Conservation (phyloP, 2,329 filamentous ascomycete genomes). For the Fusarium agapanthi region DNA sequence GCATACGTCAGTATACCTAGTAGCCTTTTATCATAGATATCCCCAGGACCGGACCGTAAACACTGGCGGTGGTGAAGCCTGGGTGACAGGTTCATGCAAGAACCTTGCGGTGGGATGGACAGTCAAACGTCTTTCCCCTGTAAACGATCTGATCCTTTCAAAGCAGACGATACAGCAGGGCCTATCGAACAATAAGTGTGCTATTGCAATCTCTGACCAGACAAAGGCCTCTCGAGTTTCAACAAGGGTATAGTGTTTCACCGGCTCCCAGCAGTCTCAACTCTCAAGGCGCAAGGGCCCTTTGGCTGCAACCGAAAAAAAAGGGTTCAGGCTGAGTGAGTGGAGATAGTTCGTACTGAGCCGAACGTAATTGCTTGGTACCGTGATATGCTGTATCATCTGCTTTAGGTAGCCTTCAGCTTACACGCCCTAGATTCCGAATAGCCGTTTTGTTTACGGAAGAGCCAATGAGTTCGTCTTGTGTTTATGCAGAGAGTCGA, state of each 20-base stretch:
- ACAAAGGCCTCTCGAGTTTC: constrained; percentile 1
- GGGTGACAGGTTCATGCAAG: background rate
- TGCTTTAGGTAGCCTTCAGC: background rate
- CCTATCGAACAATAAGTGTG: background rate
- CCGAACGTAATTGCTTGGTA: background rate
- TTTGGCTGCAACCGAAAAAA: background rate
- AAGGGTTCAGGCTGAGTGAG: background rate
- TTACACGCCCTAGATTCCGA: background rate
- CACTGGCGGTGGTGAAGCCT: background rate
- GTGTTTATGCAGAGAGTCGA: background rate
- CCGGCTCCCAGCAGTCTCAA: background rate
- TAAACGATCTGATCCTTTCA: background rate
- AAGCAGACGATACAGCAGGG: background rate
- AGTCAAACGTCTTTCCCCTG: background rate
- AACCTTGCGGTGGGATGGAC: background rate
- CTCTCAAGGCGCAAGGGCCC: background rate
- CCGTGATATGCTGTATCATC: background rate
- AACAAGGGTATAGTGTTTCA: constrained; percentile 11
- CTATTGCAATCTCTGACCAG: background rate
- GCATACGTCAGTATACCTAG: background rate
- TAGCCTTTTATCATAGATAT: background rate
- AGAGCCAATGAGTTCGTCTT: constrained; percentile 13
- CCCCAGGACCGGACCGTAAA: background rate
- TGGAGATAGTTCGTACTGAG: background rate
- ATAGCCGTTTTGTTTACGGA: constrained; percentile 3